Base-by-base conservation (phyloP, 1,284 basidiomycete genomes). In the Psilocybe mexicana region DNA sequence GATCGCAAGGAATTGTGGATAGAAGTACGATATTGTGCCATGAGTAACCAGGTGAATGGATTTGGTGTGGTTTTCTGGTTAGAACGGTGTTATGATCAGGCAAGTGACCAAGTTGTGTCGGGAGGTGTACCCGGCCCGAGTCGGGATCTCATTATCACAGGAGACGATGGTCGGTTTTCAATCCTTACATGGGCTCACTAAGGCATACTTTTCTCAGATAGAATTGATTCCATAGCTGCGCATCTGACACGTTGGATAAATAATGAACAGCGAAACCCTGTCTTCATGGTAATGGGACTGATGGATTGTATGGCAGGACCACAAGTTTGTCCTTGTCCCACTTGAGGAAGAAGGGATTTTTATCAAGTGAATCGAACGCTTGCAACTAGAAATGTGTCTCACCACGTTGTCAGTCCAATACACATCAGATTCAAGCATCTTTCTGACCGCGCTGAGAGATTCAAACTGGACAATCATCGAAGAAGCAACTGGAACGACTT, bases 321-420 rank as follows among this genome's bases (percentile, higher is more conserved):
- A 52, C 44, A 6, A 48, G 50, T 10, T 47, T 52, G 14, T 53
- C n/a, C 44, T 55, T 42, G 30, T 57, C 57, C 54, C 56, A 58
- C 42, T 57, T 46, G 36, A 40, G 33, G n/a, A 57, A 52, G 12
- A 33, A 33, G 12, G 10, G 14, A 33, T 35, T 18, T 18, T 12
- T 3, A 47, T 28, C 43, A 47, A 24, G 25, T 8, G 24, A 6
- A 24, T 4, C 38, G 12, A 40, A 18, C 23, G 35, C n/a, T 43
- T 62, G 43, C 45, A 51, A 14, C 45, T 52, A 14, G 43, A 38
- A 59, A 50, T 40, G 18, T 55, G 12, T 78, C 82, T 73, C 62
- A 85, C 84, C 46, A 86, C 84, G 43, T 76, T 76, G 58, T 74
- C 72, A 12, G 74, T 82, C 69, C 80, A 84, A 64, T 85, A 86